A percentile compares a stretch with the other conserved stretches of the same genome.
These are phyloP conservation scores for Lentinula sp. DNA, from an alignment of 768 basidiomycete species.

Conservation along the genomic window DNA sequence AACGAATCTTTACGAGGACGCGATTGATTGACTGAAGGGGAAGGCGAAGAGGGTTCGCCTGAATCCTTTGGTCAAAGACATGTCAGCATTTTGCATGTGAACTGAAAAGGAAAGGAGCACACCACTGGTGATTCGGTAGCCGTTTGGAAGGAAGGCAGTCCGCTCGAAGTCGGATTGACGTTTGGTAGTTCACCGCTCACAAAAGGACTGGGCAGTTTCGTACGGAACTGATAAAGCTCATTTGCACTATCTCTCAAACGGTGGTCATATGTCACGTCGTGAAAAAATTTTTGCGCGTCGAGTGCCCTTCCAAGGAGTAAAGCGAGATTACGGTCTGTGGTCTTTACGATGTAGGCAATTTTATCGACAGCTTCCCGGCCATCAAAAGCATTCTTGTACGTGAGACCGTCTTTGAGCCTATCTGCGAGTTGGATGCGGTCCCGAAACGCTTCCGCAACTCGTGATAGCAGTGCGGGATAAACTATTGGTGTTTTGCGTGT, in stretches of 20 bases:
- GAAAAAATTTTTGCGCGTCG: constrained; percentile 98
- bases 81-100: neutral
- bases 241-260: constrained; percentile 80
- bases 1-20: constrained; percentile 31
- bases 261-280: constrained; percentile 99
- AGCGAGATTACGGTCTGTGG: constrained; percentile 94
- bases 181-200: constrained; percentile 65
- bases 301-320: constrained; percentile 91
- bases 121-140: constrained; percentile 15
- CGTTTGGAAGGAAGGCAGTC: constrained; percentile 10
- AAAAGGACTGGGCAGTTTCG: constrained; percentile 78
- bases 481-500: constrained; percentile 66
- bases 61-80: constrained; percentile 18
- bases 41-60: constrained; percentile 19
- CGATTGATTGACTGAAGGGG: constrained; percentile 15
- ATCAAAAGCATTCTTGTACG: constrained; percentile 95
- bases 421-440: constrained; percentile 73
- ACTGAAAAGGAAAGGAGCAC: neutral
- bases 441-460: constrained; percentile 90
- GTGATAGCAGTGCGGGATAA: constrained; percentile 94
- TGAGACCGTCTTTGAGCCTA: constrained; percentile 88
- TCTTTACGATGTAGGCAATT: constrained; percentile 97
- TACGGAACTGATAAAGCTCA: constrained; percentile 92
- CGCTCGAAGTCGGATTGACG: constrained; percentile 12
- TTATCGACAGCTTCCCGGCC: constrained; percentile 96